These are phyloP conservation scores for Beauveria caledonica DNA, from an alignment of 2,329 filamentous ascomycete species.

Conservation along the genomic window DNA sequence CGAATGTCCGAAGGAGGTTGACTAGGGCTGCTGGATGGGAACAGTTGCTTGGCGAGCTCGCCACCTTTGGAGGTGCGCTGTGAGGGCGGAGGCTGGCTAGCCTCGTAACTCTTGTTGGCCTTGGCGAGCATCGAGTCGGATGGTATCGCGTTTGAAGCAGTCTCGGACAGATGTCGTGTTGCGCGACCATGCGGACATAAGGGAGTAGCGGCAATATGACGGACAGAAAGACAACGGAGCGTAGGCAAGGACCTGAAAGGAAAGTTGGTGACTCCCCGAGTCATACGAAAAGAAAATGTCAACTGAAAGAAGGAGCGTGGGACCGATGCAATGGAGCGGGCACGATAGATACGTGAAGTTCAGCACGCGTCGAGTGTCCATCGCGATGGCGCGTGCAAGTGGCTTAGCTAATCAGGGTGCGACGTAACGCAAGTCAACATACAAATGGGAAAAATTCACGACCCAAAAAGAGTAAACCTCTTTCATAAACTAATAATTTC, in stretches of 20 bases:
- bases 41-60: constrained; percentile 41
- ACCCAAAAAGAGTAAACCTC: no score
- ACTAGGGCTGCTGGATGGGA: constrained; percentile 48
- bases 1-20: constrained; percentile 39
- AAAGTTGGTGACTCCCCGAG: constrained; percentile 23
- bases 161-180: constrained; percentile 7
- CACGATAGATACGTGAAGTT: background rate
- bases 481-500: no score
- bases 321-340: background rate
- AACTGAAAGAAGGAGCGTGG: background rate
- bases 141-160: background rate
- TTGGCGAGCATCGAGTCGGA: constrained; percentile 28
- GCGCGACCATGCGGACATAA: constrained; percentile 13
- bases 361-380: background rate
- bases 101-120: constrained; percentile 30
- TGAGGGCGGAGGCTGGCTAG: constrained; percentile 25
- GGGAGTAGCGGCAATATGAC: constrained; percentile 19
- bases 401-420: background rate
- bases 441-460: background rate
- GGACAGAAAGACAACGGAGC: constrained; percentile 17
- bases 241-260: constrained; percentile 30
- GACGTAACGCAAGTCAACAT: background rate
- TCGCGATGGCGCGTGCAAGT: background rate
- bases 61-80: constrained; percentile 16
- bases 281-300: constrained; percentile 21